Evolutionary conservation across 805 yeast genomes (phyloP).

Genomic region (Ogataea paradorogensis): DNA sequence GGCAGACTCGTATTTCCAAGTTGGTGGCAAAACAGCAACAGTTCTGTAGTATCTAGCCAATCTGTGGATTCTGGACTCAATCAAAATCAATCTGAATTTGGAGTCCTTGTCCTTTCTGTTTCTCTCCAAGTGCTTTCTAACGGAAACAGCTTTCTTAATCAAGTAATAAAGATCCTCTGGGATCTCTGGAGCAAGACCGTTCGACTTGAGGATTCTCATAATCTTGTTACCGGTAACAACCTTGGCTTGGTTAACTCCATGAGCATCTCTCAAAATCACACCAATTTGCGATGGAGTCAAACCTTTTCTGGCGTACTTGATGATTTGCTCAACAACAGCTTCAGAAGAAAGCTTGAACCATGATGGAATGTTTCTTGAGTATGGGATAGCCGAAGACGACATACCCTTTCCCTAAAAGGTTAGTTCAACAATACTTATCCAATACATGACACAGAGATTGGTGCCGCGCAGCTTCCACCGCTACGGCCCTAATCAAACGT

Average conservation of each 20-base stretch:
- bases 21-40: conserved; percentile 98
- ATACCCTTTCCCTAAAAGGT: conserved; percentile 91
- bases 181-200: conserved; percentile 99
- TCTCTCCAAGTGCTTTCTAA: conserved; percentile 99
- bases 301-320: conserved; percentile 99
- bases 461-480: conserved; percentile 44
- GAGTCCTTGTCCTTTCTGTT: conserved; percentile 99
- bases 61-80: conserved; percentile 99
- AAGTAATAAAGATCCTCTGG: conserved; percentile 99
- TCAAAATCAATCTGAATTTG: conserved; percentile 99
- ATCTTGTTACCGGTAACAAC: conserved; percentile 99
- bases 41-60: conserved; percentile 99
- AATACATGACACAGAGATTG: conserved; percentile 42
- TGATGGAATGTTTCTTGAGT: conserved; percentile 97
- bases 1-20: conserved; percentile 99
- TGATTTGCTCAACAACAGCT: conserved; percentile 94
- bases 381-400: conserved; percentile 98
- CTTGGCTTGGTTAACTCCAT: conserved; percentile 98
- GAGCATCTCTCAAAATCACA: conserved; percentile 99
- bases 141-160: conserved; percentile 99
- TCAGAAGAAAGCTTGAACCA: conserved; percentile 98
- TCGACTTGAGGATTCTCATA: conserved; percentile 97
- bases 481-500: conserved; percentile 9
- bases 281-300: conserved; percentile 99
- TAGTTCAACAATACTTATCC: conserved; percentile 28